Evolutionary conservation across 257 asterid species (phyloP), one percentile per base, ranked within the genome.

Genomic region (Gardenia jasminoides): DNA sequence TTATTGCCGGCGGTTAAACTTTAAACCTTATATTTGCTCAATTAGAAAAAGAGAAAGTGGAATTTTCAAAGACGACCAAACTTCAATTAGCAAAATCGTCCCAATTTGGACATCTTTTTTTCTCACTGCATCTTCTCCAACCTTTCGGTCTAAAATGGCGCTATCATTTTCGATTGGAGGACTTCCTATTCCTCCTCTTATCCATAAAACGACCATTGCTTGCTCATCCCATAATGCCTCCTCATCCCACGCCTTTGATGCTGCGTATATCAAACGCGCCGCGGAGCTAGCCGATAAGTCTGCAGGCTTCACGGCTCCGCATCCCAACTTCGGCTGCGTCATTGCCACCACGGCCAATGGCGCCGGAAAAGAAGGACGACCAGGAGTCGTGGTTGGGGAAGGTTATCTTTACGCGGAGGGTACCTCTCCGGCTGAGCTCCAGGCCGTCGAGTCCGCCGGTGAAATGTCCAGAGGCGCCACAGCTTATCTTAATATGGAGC

Each of bases 401-500:
- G 97, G 97, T 26, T 90, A 91, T 83, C 73, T 92, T 75, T 93
- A 93, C 48, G 99, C 93, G 10, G 93, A 95, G 88, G 99, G 99
- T 24, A 95, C 99, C 44, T 74, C 86, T 30, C 88, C 97, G 36
- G 97, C 98, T 12, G 99, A 95, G 83, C 81, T 91, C 43, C 92
- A 78, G 85, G 99, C 97, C 30, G 93, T 89, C 73, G 97, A 95
- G 86, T 87, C 92, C 13, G 93, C 93, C 10, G 92, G 94, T 4
- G 94, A 89, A 67, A 76, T 78, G 68, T 92, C 94, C 81, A 87
- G 86, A 69, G 97, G 94, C 52, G 96, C 94, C 84, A 92, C 97
- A 0, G 99, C 99, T 76, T 95, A 93, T 88, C 94, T 95, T 39
- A 95, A 95, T 81, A 88, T 95, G 98, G 99, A 95, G 81, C 96